Base-by-base conservation (phyloP, 75 land plant genomes). In the Pseudotsuga menziesii region DNA sequence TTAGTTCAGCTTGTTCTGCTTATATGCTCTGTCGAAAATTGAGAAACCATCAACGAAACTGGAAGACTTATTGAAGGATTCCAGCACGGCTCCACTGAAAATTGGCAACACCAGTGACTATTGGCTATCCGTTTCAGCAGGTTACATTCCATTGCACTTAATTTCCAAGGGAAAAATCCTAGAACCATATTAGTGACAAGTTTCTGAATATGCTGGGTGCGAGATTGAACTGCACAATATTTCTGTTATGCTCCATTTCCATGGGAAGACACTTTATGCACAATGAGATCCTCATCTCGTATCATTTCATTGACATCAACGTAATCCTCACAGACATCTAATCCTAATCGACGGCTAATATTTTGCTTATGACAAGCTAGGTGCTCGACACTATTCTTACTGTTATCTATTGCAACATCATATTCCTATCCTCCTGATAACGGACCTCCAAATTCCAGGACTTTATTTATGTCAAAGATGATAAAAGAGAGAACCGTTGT, bases 361-460 rank as follows among this genome's bases (percentile, higher is more conserved):
- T 83, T 92, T 62, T 94, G 88, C 78, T 97, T 97, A 74, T 97
- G 97, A 19, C 90, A 93, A 78, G 93, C 95, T 75, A 97, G 78
- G 17, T 93, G 78, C 22, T 97, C 99, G 60, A 84, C 89, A 26
- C 95, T 80, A 72, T 80, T 94, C 78, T 92, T 90, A 63, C 81
- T 78, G 73, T 81, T 87, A 66, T 97, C 99, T 76, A 57, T 85
- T 64, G 89, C 89, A 72, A 97, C 80, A 81, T 97, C 99, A 88
- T 89, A 97, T 78, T 97, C 99, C 97, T 96, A 98, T 15, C 99
- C 99, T 3, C 93, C 98, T 36, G 99, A 97, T 56, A 97, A 80
- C 13, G 87, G 89, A 60, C 93, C 87, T 54, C 99, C 99, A 90
- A 85, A 92, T 57, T 97, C 99, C 82, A 97, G 72, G 44, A 97